Percentiles rank a stretch among this genome's conserved stretches.
Conservation (phyloP, 768 basidiomycete species). For the Rhizopogon roseolus region DNA sequence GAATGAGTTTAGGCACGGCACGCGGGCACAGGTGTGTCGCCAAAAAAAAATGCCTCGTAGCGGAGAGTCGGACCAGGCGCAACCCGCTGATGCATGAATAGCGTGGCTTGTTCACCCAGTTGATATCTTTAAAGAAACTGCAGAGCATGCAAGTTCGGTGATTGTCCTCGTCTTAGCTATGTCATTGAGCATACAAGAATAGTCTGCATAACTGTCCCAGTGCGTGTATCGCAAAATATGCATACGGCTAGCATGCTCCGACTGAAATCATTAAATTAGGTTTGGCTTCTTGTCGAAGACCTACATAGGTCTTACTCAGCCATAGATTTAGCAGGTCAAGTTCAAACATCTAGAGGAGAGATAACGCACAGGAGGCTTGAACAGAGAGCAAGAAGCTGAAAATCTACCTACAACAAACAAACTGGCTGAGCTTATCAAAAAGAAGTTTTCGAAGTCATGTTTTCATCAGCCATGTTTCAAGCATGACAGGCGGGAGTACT, state of each 20-base stretch:
- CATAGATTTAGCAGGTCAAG: not conserved
- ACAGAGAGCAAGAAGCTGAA: conserved; percentile 41
- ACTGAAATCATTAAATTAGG: conserved; percentile 47
- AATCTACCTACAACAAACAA: conserved; percentile 41
- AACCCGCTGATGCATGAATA: conserved; percentile 57
- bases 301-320: conserved; percentile 17
- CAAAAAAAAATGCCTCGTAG: conserved; percentile 10
- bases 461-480: too few species aligned
- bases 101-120: conserved; percentile 30
- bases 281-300: conserved; percentile 37
- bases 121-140: conserved; percentile 23
- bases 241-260: conserved; percentile 47
- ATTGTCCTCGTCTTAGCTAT: conserved; percentile 53
- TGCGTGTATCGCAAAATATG: too few species aligned
- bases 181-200: conserved; percentile 35
- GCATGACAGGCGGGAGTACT: too few species aligned
- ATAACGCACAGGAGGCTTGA: conserved; percentile 33
- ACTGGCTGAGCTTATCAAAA: too few species aligned
- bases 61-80: conserved; percentile 19
- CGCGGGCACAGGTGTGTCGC: conserved; percentile 41
- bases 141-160: conserved; percentile 47
- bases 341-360: not conserved
- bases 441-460: too few species aligned
- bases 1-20: conserved; percentile 45
- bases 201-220: too few species aligned